A percentile compares a stretch with the other conserved stretches of the same genome.
Conservation (phyloP, 1,139 yeast species). For the Taiozyma sp. region DNA sequence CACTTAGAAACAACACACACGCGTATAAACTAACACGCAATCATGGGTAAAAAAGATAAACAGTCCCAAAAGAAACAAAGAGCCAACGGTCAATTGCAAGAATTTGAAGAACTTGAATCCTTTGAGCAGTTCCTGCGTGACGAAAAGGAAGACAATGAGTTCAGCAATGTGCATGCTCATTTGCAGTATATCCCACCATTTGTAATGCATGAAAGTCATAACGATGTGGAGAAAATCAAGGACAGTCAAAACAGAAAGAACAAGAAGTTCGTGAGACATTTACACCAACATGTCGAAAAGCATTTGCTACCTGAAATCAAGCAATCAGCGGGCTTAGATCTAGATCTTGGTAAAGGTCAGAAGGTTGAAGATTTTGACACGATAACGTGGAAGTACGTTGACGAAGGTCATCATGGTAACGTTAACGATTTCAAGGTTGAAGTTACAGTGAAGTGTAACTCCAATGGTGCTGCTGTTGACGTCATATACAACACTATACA, state of each 20-base stretch:
- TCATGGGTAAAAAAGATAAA: constrained; percentile 23
- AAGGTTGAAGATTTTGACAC: constrained; percentile 41
- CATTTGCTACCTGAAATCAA: constrained; percentile 65
- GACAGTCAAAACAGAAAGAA: constrained; percentile 69
- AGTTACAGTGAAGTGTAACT: constrained; percentile 52
- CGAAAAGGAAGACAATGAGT: constrained; percentile 73
- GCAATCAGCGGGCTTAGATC: constrained; percentile 50
- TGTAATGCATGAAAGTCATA: constrained; percentile 58
- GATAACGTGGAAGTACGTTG: constrained; percentile 50
- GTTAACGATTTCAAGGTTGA: constrained; percentile 46
- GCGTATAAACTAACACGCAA: neutral
- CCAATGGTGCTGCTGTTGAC: constrained; percentile 54
- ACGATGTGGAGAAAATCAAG: constrained; percentile 66
- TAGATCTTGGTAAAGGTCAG: constrained; percentile 47
- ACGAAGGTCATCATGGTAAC: constrained; percentile 44
- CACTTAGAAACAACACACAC: neutral
- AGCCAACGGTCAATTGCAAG: constrained; percentile 21
- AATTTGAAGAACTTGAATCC: constrained; percentile 56
- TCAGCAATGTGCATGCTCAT: constrained; percentile 62
- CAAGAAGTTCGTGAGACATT: constrained; percentile 64
- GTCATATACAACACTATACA: constrained; percentile 46
- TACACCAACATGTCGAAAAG: constrained; percentile 69
- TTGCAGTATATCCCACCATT: constrained; percentile 69
- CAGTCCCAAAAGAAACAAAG: constrained; percentile 15
- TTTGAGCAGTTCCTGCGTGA: constrained; percentile 63